Evolutionary conservation across 768 basidiomycete genomes (phyloP), one percentile per base, ranked within the genome.

Genomic region (Boletus rubropictus): DNA sequence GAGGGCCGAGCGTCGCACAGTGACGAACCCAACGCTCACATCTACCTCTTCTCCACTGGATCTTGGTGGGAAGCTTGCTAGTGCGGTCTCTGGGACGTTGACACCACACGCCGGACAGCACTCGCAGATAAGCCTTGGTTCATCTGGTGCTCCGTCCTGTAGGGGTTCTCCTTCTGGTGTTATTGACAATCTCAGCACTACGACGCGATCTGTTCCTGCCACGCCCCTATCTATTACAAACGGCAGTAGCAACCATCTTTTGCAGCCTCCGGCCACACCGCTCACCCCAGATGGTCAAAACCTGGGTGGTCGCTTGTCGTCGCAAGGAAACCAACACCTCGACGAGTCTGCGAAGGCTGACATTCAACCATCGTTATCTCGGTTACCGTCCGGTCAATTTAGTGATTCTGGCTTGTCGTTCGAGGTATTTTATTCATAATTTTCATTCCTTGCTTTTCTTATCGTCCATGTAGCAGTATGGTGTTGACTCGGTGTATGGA

Each of bases 191-290:
- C 64, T 86, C 44, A 76, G 76, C 29, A 69, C 72, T 29, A 74
- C 81, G 27, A 79, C 85, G 27, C 84, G 88, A 47, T 91, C 89
- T 33, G 89, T 91, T 18, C 89, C 89, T 39, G 87, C 86, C 2
- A 90, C 89, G 3, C 89, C 89, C 18, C 65, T 89, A 7, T 69
- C 69, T 8, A 66, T 83, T n/a, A 55, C 79, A 12, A 74, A 72
- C 36, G 72, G 72, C 34, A 58, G 53, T n/a, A 66, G 67, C 5
- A 57, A 70, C 10, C 75, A 77, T 61, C 64, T 85, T 36, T 59
- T 81, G 52, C 86, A 85, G 69, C 76, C 81, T 4, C 82, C 85
- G 7, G 73, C 73, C 9, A 77, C 76, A 12, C 86, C 88, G 15
- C 73, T 78, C 29, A 78, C 78, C 32, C 78, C 76, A 14, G 84